Base-by-base conservation (phyloP, 2,329 filamentous ascomycete genomes). In the Arthrobotrys musiformis region DNA sequence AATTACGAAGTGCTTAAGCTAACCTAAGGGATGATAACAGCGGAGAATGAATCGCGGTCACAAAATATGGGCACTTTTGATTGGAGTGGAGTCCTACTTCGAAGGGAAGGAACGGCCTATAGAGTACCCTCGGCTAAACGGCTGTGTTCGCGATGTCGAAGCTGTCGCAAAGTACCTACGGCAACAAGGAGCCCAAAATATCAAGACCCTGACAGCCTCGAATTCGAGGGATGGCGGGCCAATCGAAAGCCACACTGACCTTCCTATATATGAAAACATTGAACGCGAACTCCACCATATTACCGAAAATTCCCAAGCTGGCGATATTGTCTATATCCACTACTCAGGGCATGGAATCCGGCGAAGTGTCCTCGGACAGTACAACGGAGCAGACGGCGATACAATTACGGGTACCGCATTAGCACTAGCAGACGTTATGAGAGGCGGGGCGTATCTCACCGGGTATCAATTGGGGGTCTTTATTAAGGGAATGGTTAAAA, bases 261-360 rank as follows among this genome's bases (percentile, higher is more conserved):
- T 78, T 3, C 73, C 73, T 0, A 44, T 52, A 11, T 69, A 61
- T 33, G 33, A 13, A 0, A 72, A 78, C 33, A 48, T 78, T 15
- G 42, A 50, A 22, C 73, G 73, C 6, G 73, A 78, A 26, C 37
- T 78, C n/a, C 15, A 78, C 0, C 6, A 35, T 35, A 67, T 78
- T 19, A 78, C 17, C 30, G 7, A 63, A 2, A 46, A 35, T 19
- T 60, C 73, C 9, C 13, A 11, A 9, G 17, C 6, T 19, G 73
- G 66, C 1, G 72, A 77, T 35, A 13, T 78, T 9, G 67, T 78
- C 11, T 78, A 78, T 28, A 67, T 78, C 48, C 73, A 78, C 37
- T 78, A 70, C 26, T 78, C 73, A n/a, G 73, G 73, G 2, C 73
- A 78, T 37, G 67, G 73, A n/a, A 56, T 78, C 22, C 60, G 67